Evolutionary conservation across 2,329 filamentous ascomycete genomes (phyloP).

Genomic region (Ophiostoma montium): DNA sequence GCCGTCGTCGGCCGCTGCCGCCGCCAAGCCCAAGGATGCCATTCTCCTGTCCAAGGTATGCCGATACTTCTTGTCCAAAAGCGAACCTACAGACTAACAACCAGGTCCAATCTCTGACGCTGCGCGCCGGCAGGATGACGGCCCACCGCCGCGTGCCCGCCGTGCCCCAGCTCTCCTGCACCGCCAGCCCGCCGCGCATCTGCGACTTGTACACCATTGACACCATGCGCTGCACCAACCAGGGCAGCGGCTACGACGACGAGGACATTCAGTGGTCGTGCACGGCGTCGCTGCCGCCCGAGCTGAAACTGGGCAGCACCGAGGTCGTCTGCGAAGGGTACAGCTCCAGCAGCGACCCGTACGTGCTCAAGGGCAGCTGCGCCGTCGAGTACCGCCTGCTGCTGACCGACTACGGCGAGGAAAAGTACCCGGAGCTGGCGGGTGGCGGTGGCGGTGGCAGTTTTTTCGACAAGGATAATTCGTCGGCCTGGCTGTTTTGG

Average conservation of each 20-base stretch:
- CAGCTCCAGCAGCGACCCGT: constrained; percentile 57
- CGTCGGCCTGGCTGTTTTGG: constrained; percentile 34
- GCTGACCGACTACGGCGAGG: constrained; percentile 63
- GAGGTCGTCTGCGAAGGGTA: constrained; percentile 94
- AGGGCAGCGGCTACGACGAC: constrained; percentile 61
- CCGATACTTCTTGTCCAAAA: constrained; percentile 18
- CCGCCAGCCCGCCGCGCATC: constrained; percentile 46
- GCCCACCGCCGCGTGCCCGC: constrained; percentile 61
- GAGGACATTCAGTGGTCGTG: constrained; percentile 91
- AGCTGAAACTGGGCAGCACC: constrained; percentile 62
- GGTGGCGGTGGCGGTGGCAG: constrained; percentile 16
- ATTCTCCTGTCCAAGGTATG: constrained; percentile 49
- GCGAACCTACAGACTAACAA: neutral
- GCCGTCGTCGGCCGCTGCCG: neutral
- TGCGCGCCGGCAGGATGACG: constrained; percentile 53
- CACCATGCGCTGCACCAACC: constrained; percentile 79
- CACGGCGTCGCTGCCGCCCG: constrained; percentile 44
- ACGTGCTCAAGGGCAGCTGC: constrained; percentile 83
- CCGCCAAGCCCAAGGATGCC: constrained; percentile 28
- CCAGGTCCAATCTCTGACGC: constrained; percentile 63
- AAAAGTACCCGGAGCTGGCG: constrained; percentile 47
- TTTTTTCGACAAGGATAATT: neutral
- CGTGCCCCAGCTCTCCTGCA: constrained; percentile 65
- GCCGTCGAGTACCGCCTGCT: constrained; percentile 77
- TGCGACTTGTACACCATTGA: constrained; percentile 62